phyloP scores from a whole-genome alignment of 1,284 basidiomycete species.

The Malassezia psittaci region DNA sequence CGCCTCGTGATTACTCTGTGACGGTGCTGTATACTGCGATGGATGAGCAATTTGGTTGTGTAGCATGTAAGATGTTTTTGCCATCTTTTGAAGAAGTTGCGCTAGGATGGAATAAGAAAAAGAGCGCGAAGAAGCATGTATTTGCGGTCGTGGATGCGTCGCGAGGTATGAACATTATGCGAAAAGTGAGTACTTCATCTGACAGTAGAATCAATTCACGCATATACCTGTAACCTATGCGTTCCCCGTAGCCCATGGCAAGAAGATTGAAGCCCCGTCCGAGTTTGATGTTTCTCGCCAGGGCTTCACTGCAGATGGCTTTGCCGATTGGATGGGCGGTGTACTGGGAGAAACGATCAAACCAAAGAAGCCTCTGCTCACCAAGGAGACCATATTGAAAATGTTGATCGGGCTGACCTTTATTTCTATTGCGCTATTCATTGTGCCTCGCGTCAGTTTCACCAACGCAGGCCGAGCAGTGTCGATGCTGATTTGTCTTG shows the following conservation, averaged over 20 bases:
- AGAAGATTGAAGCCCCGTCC: background rate
- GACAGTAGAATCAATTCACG: background rate
- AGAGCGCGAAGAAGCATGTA: background rate
- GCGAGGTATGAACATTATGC: conserved; percentile 5
- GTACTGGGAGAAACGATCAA: conserved; percentile 21
- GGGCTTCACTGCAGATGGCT: conserved; percentile 6
- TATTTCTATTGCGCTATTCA: conserved; percentile 10
- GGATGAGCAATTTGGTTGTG: conserved; percentile 2
- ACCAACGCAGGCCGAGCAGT: conserved; percentile 18
- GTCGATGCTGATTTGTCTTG: conserved; percentile 27
- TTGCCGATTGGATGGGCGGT: conserved; percentile 2
- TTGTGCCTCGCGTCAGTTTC: conserved; percentile 19
- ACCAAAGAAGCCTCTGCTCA: conserved; percentile 15
- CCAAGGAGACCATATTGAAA: conserved; percentile 14
- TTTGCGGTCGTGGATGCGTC: conserved; percentile 10
- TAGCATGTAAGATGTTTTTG: conserved; percentile 9
- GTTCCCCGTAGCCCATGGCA: background rate
- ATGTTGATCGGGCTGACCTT: conserved; percentile 9
- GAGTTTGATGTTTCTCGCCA: conserved; percentile 7
- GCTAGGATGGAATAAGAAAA: conserved; percentile 4
- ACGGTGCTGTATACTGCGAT: conserved; percentile 9
- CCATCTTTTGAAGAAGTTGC: conserved; percentile 9
- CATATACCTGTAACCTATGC: conserved; percentile 6
- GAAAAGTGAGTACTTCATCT: background rate
- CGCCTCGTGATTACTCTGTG: conserved; percentile 13